phyloP scores from a whole-genome alignment of 1,139 yeast genomes.

The Protomyces pachydermus region DNA sequence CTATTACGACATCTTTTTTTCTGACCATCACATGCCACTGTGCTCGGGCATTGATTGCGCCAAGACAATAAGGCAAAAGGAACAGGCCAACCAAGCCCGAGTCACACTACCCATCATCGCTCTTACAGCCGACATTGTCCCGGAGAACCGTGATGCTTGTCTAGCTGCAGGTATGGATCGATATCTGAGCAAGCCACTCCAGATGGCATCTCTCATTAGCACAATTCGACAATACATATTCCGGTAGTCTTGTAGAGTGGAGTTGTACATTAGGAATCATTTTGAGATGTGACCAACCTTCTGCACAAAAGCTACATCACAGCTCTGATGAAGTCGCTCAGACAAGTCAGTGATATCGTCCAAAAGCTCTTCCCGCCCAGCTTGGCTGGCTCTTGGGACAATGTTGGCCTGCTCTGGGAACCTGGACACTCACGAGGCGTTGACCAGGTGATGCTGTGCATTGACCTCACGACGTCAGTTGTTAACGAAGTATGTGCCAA shows the following conservation, averaged over 20 bases:
- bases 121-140: slow-evolving; percentile 26
- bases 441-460: slow-evolving; percentile 54
- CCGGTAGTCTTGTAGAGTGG: background rate
- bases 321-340: background rate
- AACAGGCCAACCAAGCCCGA: background rate
- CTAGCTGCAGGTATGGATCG: slow-evolving; percentile 22
- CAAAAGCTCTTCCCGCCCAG: slow-evolving; percentile 66
- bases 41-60: slow-evolving; percentile 27
- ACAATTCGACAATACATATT: slow-evolving; percentile 11
- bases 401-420: slow-evolving; percentile 82
- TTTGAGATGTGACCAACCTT: too few relatives aligned
- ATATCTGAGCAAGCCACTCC: slow-evolving; percentile 24
- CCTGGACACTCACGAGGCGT: slow-evolving; percentile 39
- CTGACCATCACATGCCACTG: slow-evolving; percentile 26
- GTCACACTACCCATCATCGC: slow-evolving; percentile 18
- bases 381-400: slow-evolving; percentile 92
- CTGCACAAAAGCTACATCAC: background rate
- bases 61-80: slow-evolving; percentile 4
- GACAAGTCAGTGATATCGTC: slow-evolving; percentile 37
- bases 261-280: too few relatives aligned
- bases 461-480: slow-evolving; percentile 79
- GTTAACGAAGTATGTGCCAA: slow-evolving; percentile 72
- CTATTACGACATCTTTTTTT: slow-evolving; percentile 9
- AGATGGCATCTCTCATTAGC: background rate
- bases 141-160: slow-evolving; percentile 15